These are phyloP conservation scores for Aspergillus piperis DNA, from an alignment of 2,329 filamentous ascomycete species.

Conservation along the genomic window DNA sequence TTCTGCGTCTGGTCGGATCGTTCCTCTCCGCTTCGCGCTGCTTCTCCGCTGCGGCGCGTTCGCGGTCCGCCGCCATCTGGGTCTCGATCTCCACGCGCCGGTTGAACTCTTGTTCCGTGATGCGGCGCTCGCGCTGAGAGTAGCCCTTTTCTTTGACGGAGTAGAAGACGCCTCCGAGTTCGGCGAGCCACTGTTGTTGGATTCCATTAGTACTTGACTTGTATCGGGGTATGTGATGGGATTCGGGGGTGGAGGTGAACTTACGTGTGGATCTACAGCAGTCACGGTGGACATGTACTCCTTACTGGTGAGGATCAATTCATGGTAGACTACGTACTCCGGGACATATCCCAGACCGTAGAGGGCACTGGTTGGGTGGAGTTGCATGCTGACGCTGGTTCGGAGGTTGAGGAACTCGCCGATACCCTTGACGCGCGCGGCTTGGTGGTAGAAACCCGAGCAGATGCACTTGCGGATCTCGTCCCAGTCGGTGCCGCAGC, in stretches of 20 bases:
- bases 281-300: slow-evolving; percentile 99
- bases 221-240: too few relatives aligned
- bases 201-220: slow-evolving; percentile 2
- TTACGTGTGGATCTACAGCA: slow-evolving; percentile 80
- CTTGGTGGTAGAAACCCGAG: slow-evolving; percentile 96
- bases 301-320: slow-evolving; percentile 92
- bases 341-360: slow-evolving; percentile 92
- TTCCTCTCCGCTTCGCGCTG: slow-evolving; percentile 41
- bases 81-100: slow-evolving; percentile 88
- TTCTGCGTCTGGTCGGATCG: slow-evolving; percentile 36
- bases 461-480: slow-evolving; percentile 94
- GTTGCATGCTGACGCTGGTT: slow-evolving; percentile 88
- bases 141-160: slow-evolving; percentile 97
- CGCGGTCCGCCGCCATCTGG: slow-evolving; percentile 86
- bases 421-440: slow-evolving; percentile 91
- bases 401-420: slow-evolving; percentile 97
- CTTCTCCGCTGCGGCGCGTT: slow-evolving; percentile 48
- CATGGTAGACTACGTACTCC: slow-evolving; percentile 97
- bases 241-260: slow-evolving; percentile 15
- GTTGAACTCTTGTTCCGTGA: slow-evolving; percentile 91
- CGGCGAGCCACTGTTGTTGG: slow-evolving; percentile 72
- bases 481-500: slow-evolving; percentile 97
- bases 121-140: slow-evolving; percentile 77
- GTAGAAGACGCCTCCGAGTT: slow-evolving; percentile 95
- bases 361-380: slow-evolving; percentile 90